Base-by-base conservation (phyloP, 2,329 filamentous ascomycete genomes). In the Parascedosporium putredinis region DNA sequence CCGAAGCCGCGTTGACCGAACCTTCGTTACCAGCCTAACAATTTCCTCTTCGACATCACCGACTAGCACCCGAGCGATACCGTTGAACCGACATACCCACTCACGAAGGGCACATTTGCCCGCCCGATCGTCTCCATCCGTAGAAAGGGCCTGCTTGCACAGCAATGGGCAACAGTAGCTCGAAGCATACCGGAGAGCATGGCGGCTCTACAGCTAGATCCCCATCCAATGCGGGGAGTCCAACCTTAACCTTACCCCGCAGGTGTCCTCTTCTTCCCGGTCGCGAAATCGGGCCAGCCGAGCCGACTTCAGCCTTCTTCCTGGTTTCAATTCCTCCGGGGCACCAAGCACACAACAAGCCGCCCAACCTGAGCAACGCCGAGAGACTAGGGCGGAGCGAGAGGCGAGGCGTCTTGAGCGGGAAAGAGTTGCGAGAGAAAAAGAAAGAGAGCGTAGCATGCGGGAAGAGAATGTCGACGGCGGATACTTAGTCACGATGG, bases 391-490 rank as follows among this genome's bases (percentile, higher is more conserved):
- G 62, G 87, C 91, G 58, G 93, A 97, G 67, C 79, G 88, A 38
- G 93, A 98, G 64, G 88, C 88, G 18, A 78, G 91, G 54, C 86
- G 84, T 54, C 69, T 88, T 50, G 91, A 96, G 64, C 85, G 82
- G 60, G 91, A 97, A 64, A 81, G 88, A 43, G 71, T 77, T 14
- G 75, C 79, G 33, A 76, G 93, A 51, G 68, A 84, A 40, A 88
- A 88, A 64, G 93, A 98, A 64, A 80, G 93, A 45, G 90, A 95
- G 65, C 78, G 86, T 56, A 98, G 93, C 61, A 81, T 97, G 70
- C 82, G 75, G 55, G 90, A 96, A 59, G 93, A 98, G 63, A 81
- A 90, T 64, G 86, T 97, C 3, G 93, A 98, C 65, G 93, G 93
- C 18, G 93, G 93, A 20, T 98, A 84, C 68, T 70, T 98, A 45